Evolutionary conservation across 1,284 basidiomycete genomes (phyloP).

Genomic region (Ceratobasidium sp.): DNA sequence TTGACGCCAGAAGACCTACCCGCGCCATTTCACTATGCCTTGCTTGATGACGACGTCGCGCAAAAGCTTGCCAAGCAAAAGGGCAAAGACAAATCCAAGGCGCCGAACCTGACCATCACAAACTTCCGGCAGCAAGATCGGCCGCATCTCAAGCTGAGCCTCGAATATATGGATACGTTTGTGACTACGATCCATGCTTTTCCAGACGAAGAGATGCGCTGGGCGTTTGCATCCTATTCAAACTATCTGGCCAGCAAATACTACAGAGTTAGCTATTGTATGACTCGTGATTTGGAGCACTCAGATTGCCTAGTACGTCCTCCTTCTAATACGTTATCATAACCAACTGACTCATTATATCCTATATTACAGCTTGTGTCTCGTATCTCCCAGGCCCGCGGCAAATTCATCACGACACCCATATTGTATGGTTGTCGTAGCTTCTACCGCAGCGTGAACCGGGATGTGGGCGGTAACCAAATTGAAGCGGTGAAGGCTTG

Average conservation of each 20-base stretch:
- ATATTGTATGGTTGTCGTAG: background rate
- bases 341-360: background rate
- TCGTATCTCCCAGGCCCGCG: conserved; percentile 13
- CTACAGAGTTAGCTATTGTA: background rate
- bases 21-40: background rate
- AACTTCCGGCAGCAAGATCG: background rate
- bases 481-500: background rate
- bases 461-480: background rate
- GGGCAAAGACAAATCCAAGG: conserved; percentile 4
- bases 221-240: background rate
- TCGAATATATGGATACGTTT: background rate
- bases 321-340: background rate
- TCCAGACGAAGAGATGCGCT: conserved; percentile 11
- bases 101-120: background rate
- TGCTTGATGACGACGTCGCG: background rate
- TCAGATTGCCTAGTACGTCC: background rate
- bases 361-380: background rate
- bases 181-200: background rate
- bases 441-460: background rate
- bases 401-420: background rate
- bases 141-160: background rate
- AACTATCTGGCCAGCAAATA: conserved; percentile 7
- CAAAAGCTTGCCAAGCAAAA: background rate
- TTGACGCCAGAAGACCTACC: background rate
- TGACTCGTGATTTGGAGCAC: background rate